phyloP scores from a whole-genome alignment of 768 basidiomycete species.

The Auricularia cornea region DNA sequence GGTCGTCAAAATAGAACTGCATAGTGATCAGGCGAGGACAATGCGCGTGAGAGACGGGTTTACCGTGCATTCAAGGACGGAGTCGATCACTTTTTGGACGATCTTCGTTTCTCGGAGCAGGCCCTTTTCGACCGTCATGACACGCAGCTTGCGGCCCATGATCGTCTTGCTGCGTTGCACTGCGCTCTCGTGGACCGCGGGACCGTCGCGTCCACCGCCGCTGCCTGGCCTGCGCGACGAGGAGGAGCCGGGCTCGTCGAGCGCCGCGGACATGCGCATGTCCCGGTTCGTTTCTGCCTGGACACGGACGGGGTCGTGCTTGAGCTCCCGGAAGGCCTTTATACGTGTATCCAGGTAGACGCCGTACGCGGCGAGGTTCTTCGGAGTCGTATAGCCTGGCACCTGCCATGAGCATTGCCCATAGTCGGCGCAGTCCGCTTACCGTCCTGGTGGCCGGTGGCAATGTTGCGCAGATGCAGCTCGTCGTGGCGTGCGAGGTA shows the following conservation, averaged over 20 bases:
- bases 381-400: constrained; percentile 74
- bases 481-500: constrained; percentile 77
- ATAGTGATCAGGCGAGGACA: constrained; percentile 21
- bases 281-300: constrained; percentile 92
- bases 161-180: constrained; percentile 61
- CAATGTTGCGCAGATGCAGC: constrained; percentile 74
- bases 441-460: constrained; percentile 87
- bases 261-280: constrained; percentile 52
- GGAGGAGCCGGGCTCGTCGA: constrained; percentile 43
- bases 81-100: constrained; percentile 85
- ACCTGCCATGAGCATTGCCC: constrained; percentile 1
- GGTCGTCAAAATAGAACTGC: constrained; percentile 83
- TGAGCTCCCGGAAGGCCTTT: constrained; percentile 77
- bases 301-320: constrained; percentile 89
- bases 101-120: constrained; percentile 83
- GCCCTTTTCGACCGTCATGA: constrained; percentile 95
- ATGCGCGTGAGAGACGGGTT: constrained; percentile 41
- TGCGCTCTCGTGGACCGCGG: constrained; percentile 10
- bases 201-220: constrained; percentile 4
- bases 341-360: constrained; percentile 84
- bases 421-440: constrained; percentile 8
- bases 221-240: constrained; percentile 25
- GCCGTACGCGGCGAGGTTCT: constrained; percentile 83
- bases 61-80: constrained; percentile 69
- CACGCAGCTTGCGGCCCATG: constrained; percentile 73